Base-by-base conservation (phyloP, 441 rosid genomes). In the Kokia cookei region DNA sequence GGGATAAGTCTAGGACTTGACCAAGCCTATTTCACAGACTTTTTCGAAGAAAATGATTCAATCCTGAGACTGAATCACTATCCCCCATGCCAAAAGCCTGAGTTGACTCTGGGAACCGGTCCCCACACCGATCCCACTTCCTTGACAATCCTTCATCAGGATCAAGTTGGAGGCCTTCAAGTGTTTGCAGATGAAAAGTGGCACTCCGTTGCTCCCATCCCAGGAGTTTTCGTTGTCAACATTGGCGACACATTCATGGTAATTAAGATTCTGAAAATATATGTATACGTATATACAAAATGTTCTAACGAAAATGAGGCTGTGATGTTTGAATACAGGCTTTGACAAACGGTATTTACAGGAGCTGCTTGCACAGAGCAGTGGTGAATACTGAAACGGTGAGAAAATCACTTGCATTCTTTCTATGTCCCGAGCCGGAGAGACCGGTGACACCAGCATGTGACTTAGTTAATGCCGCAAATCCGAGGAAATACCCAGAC, bases 211-310 rank as follows among this genome's bases (percentile, higher is more conserved):
- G 51, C 75, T 64, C 91, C 88, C 12, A 76, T 77, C 53, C 83
- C 85, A 19, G 65, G 79, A 8, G 76, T 89, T 11, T 78, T 89
- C 24, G 88, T 88, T 13, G 85, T 88, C 65, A 88, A 88, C 75
- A 82, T 88, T 67, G 93, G 92, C 40, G 93, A 89, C 66, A 89
- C 93, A 3, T 84, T 89, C 80, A 83, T 77, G 91, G 91, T 89
- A 86, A 42, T 47, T 7, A 50, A 70, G 3, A n/a, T 17, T 45
- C 53, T 27, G 7, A 37, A 37, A 17, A 63, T 32, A 29, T 22
- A 57, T 62, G 9, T 35, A n/a, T 35, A 57, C 26, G 10, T 55
- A 22, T 29, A 29, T 13, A 59, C 26, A 27, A 12, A 12, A 4
- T 7, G 2, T 24, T 45, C 1, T 10, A 10, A n/a, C 24, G 11